These are phyloP conservation scores for Leptographium galeiforme DNA, from an alignment of 2,329 filamentous ascomycete species.

Conservation along the genomic window DNA sequence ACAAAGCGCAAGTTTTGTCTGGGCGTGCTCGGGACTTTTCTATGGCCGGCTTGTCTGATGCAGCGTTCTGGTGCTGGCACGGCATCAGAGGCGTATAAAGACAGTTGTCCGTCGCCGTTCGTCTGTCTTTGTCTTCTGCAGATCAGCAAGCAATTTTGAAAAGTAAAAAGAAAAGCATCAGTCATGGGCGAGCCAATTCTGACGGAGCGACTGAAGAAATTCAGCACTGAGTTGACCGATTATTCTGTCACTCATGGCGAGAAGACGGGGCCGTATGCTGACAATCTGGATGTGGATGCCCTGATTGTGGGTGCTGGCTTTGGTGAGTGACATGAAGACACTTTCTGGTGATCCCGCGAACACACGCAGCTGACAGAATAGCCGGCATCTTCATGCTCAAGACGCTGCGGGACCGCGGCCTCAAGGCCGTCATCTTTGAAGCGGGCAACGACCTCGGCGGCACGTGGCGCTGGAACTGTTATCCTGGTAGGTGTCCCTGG, in stretches of 20 bases:
- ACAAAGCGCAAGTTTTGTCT: neutral
- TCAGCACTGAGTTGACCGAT: conserved; percentile 26
- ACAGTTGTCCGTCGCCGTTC: too few relatives aligned
- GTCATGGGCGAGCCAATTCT: conserved; percentile 12
- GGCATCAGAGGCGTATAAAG: neutral
- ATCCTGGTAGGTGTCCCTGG: conserved; percentile 23
- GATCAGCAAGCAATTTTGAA: neutral
- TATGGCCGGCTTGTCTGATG: too few relatives aligned
- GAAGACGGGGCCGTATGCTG: conserved; percentile 25
- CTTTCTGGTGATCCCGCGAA: neutral
- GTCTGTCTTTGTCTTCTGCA: neutral
- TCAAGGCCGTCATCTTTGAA: conserved; percentile 36
- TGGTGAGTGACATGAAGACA: conserved; percentile 14
- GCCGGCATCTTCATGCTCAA: conserved; percentile 38
- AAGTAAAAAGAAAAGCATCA: neutral
- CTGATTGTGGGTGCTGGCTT: conserved; percentile 33
- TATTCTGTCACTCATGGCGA: conserved; percentile 19
- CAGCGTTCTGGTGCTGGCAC: too few relatives aligned
- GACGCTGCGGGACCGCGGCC: conserved; percentile 33
- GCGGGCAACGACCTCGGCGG: conserved; percentile 37
- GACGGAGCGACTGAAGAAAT: conserved; percentile 18
- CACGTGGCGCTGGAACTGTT: conserved; percentile 43
- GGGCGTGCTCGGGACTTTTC: neutral
- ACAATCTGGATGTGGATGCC: conserved; percentile 29
- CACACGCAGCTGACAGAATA: conserved; percentile 1